Evolutionary conservation across 1,284 basidiomycete genomes (phyloP).

Genomic region (Sutorius eximius): DNA sequence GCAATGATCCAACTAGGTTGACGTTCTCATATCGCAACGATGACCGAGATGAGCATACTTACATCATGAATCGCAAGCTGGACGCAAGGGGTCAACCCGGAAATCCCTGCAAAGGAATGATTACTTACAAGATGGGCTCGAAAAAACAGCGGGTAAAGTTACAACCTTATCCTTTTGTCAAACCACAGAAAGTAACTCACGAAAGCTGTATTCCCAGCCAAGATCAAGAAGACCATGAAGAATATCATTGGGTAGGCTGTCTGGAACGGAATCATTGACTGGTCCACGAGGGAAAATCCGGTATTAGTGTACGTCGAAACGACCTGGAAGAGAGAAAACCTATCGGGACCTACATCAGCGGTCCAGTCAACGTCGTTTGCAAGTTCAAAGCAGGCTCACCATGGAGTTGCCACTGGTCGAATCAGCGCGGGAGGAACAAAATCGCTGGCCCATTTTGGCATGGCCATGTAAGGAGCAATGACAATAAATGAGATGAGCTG

Average conservation of each 20-base stretch:
- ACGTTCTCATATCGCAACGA: neutral
- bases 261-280: constrained; percentile 88
- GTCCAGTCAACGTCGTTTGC: neutral
- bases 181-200: constrained; percentile 53
- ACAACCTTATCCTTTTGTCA: neutral
- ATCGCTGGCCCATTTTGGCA: constrained; percentile 48
- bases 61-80: constrained; percentile 36
- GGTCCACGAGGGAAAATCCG: constrained; percentile 87
- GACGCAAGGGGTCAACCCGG: neutral
- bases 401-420: constrained; percentile 55
- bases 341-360: constrained; percentile 26
- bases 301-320: constrained; percentile 90
- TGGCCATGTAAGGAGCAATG: constrained; percentile 76
- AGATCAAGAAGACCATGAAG: constrained; percentile 51
- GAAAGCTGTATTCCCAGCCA: constrained; percentile 92
- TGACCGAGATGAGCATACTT: constrained; percentile 7
- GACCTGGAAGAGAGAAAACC: constrained; percentile 88
- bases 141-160: neutral
- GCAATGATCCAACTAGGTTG: constrained; percentile 68
- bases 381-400: constrained; percentile 40
- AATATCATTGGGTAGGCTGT: constrained; percentile 75
- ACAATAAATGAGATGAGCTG: constrained; percentile 71
- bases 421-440: constrained; percentile 60
- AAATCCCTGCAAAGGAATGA: neutral
- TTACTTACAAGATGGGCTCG: constrained; percentile 74